Evolutionary conservation across 176 grass and related monocot genomes (phyloP).

Genomic region (Zoysia pacifica): DNA sequence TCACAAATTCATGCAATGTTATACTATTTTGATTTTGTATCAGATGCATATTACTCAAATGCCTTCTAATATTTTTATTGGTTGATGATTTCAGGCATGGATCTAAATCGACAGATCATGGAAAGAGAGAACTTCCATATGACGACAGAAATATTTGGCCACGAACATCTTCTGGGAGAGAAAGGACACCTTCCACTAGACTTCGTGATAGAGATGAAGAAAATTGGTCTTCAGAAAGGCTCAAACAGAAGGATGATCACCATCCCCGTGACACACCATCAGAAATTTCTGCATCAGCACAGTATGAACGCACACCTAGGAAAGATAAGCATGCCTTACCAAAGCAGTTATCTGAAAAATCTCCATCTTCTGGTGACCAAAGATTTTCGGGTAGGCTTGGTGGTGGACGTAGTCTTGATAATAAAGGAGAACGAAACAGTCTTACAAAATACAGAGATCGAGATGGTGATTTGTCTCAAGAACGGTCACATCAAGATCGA

Average conservation of each 20-base stretch:
- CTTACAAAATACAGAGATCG: slow-evolving; percentile 76
- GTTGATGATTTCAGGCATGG: slow-evolving; percentile 64
- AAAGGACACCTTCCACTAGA: slow-evolving; percentile 66
- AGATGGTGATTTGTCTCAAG: slow-evolving; percentile 60
- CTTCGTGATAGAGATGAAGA: slow-evolving; percentile 57
- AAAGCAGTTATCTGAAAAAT: slow-evolving; percentile 67
- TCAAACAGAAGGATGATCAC: slow-evolving; percentile 66
- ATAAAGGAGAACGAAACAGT: slow-evolving; percentile 57
- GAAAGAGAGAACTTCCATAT: slow-evolving; percentile 58
- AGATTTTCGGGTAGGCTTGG: slow-evolving; percentile 70
- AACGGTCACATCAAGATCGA: slow-evolving; percentile 57
- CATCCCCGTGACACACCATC: slow-evolving; percentile 54
- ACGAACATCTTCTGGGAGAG: slow-evolving; percentile 59
- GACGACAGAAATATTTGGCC: slow-evolving; percentile 75
- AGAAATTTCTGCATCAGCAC: slow-evolving; percentile 57
- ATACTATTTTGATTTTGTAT: background rate
- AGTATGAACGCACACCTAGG: slow-evolving; percentile 67
- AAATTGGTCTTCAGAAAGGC: slow-evolving; percentile 56
- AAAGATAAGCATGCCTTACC: slow-evolving; percentile 68
- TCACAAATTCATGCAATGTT: background rate
- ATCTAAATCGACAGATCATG: slow-evolving; percentile 70
- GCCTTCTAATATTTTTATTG: background rate
- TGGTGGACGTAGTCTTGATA: slow-evolving; percentile 57
- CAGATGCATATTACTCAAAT: slow-evolving; percentile 32
- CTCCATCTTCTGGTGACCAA: slow-evolving; percentile 62